Evolutionary conservation across 345 rosid genomes (phyloP), one percentile per base, ranked within the genome.

Genomic region (Corchorus olitorius): DNA sequence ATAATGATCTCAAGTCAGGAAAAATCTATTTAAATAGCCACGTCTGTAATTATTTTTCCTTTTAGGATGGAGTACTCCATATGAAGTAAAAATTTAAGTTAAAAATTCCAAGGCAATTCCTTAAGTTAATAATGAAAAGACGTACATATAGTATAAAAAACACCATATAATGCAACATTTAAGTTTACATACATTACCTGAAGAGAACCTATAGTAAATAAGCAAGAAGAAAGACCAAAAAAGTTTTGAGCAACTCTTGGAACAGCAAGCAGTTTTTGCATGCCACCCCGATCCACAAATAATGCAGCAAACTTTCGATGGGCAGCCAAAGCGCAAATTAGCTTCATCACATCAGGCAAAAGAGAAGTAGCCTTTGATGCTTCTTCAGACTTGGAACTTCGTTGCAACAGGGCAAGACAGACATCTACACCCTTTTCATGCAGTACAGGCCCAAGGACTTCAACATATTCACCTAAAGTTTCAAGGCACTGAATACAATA

Each of bases 341-440:
- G 90, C 89, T 96, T 96, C 98, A 92, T 92, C 79, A 96, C 98
- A 88, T 92, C 94, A 76, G 98, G 97, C 84, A 92, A 86, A 56
- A 96, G 84, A 49, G 79, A 76, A 39, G 81, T 78, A 61, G 80
- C 80, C 72, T 82, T 85, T 16, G 87, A 82, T 43, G 71, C 79
- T 75, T 85, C 92, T 75, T 82, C 90, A 54, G 75, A 59, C 77
- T 85, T 87, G 73, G 87, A 89, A 76, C 87, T 85, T 65, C 87
- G 86, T 65, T 92, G 97, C 80, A 96, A 83, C 72, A 96, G 78
- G 64, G 88, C 82, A 77, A 93, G 90, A 84, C 98, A 93, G 22
- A 96, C 99, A 81, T 96, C 98, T 54, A 93, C 99, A 70, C 99
- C 99, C 87, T 89, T 96, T 79, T 96, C 99, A 80, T 88, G 94